A percentile compares a stretch with the other conserved stretches of the same genome.
Evolutionary conservation across 148 eudicot species (phyloP).

Genomic region (Polygonum maritimum): DNA sequence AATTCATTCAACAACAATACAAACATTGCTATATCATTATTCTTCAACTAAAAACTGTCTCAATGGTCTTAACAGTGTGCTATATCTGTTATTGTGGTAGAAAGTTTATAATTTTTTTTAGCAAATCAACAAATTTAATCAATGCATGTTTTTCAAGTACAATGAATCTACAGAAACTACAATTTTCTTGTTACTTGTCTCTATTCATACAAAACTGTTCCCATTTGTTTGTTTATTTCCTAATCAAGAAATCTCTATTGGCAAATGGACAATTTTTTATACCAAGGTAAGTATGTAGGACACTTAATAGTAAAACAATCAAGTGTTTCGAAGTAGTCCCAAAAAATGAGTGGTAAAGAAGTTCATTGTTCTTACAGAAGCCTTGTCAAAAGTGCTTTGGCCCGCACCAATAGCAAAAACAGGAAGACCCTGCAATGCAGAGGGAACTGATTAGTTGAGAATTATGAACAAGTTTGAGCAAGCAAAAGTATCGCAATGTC

Average conservation of each 20-base stretch:
- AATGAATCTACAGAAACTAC: background rate
- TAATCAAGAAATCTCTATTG: background rate
- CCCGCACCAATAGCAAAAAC: constrained; percentile 29
- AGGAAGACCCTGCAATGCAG: constrained; percentile 26
- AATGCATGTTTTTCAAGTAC: background rate
- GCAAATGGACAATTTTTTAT: background rate
- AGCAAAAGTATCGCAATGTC: background rate
- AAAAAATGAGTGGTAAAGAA: background rate
- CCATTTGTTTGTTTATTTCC: background rate
- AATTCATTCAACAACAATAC: background rate
- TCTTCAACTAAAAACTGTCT: background rate
- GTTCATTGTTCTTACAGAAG: constrained; percentile 19
- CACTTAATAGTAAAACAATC: background rate
- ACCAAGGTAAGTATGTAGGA: background rate
- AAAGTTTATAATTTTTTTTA: background rate
- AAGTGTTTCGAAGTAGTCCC: background rate
- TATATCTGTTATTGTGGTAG: background rate
- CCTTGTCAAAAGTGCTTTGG: constrained; percentile 28
- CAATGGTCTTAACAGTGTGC: background rate
- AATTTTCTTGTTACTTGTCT: background rate
- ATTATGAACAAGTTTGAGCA: background rate
- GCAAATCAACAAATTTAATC: background rate
- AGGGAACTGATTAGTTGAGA: background rate
- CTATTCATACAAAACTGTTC: background rate
- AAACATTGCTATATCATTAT: background rate